Percentiles rank a stretch among this genome's conserved stretches.
phyloP scores from a whole-genome alignment of 352 stramenopile genomes.

The Pythium chondricola region DNA sequence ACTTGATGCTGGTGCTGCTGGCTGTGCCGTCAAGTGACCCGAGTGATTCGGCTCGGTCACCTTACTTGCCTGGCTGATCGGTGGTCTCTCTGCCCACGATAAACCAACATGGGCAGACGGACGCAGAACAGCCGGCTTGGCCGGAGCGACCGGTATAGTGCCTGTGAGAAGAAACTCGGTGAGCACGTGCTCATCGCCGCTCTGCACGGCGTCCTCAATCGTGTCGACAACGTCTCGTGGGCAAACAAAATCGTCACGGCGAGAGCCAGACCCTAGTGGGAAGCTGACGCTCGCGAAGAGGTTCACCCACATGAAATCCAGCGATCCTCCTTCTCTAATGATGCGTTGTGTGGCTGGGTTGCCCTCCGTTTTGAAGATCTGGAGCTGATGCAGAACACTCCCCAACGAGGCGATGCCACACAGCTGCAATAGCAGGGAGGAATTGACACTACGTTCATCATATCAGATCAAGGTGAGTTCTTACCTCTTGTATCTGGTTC shows the following conservation, averaged over 20 bases:
- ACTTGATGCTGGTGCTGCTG: slow-evolving; percentile 1
- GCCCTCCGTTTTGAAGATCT: slow-evolving; percentile 41
- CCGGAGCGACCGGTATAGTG: not conserved
- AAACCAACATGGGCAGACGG: not conserved
- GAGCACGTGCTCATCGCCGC: slow-evolving; percentile 17
- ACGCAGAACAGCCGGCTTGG: not conserved
- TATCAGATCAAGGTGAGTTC: not conserved
- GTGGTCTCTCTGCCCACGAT: no score
- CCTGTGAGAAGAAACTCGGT: slow-evolving; percentile 21
- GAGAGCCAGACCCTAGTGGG: slow-evolving; percentile 2
- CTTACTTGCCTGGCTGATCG: not conserved
- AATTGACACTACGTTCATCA: not conserved
- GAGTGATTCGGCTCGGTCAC: not conserved
- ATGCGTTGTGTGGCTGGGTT: slow-evolving; percentile 35
- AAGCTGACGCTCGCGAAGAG: slow-evolving; percentile 27
- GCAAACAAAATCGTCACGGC: slow-evolving; percentile 20
- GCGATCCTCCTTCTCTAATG: slow-evolving; percentile 23
- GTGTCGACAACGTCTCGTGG: slow-evolving; percentile 5
- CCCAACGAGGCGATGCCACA: slow-evolving; percentile 41
- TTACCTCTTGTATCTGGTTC: slow-evolving; percentile 61
- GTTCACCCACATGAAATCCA: slow-evolving; percentile 36
- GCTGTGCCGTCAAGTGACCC: not conserved
- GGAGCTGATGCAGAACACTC: slow-evolving; percentile 26
- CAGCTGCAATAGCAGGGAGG: slow-evolving; percentile 18
- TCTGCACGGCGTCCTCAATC: slow-evolving; percentile 20